A percentile compares a stretch with the other conserved stretches of the same genome.
phyloP scores from a whole-genome alignment of 106 monocot genomes.

The Phalaenopsis aphrodite region DNA sequence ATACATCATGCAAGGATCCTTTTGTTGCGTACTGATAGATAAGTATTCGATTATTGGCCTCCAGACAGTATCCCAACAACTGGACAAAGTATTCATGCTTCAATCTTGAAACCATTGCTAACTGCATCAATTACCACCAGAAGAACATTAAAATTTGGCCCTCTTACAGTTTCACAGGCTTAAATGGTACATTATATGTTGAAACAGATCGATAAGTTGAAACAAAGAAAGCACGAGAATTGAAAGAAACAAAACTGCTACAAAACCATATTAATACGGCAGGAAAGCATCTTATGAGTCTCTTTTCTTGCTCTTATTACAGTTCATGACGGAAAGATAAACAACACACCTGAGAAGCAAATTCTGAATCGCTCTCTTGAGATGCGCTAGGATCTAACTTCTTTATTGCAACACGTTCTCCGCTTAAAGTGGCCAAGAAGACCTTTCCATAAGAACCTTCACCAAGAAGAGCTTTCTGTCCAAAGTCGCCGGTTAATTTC shows the following conservation, averaged over 20 bases:
- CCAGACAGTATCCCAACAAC: slow-evolving; percentile 53
- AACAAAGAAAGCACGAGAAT: background rate
- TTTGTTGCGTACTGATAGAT: slow-evolving; percentile 49
- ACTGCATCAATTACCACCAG: slow-evolving; percentile 21
- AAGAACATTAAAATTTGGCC: background rate
- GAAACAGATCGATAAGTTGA: background rate
- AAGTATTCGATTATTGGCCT: slow-evolving; percentile 34
- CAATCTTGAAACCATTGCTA: slow-evolving; percentile 51
- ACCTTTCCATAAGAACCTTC: slow-evolving; percentile 91
- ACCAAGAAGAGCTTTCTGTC: slow-evolving; percentile 60
- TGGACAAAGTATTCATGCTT: slow-evolving; percentile 48
- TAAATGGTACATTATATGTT: too few species aligned
- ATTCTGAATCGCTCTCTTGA: slow-evolving; percentile 63
- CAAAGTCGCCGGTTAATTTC: slow-evolving; percentile 52
- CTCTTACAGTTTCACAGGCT: background rate
- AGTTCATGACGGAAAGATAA: background rate
- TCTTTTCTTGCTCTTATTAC: too few species aligned
- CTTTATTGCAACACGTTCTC: slow-evolving; percentile 63
- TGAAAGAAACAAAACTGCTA: background rate
- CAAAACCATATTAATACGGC: too few species aligned
- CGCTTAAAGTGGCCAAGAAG: slow-evolving; percentile 48
- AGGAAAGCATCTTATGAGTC: too few species aligned
- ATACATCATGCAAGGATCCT: slow-evolving; percentile 56
- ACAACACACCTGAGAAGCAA: slow-evolving; percentile 55
- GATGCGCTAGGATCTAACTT: slow-evolving; percentile 59